Evolutionary conservation across 192 early-diverging fungal species (phyloP), one percentile per base, ranked within the genome.

Genomic region (Coemansia sp.): DNA sequence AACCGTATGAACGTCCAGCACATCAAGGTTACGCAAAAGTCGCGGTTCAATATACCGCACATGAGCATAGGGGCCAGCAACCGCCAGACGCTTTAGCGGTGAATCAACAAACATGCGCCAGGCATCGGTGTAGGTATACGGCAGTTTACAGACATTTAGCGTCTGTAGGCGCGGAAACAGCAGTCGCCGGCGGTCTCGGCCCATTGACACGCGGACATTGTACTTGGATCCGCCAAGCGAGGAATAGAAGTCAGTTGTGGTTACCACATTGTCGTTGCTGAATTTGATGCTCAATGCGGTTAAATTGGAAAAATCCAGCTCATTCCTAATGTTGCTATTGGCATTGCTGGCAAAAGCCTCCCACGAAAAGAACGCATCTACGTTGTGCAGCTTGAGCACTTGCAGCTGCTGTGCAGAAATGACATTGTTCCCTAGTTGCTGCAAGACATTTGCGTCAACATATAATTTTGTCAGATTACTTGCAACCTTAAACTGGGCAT

Each of bases 61-160:
- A 14, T 73, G 70, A 1, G 59, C 64, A 20, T 59, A 62, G 15
- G 58, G 65, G 26, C 70, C 70, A 2, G 70, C 65, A 1, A 73
- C 42, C 1, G 65, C 51, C 11, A 73, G 46, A 0, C 42, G 55
- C 7, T 37, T 42, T 0, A 73, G n/a, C 1, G 70, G 70, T 28
- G 70, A 45, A 8, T 47, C 60, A n/a, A 55, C 43, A 23, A 73
- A 73, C 70, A 73, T 73, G 4, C 54, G 19, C 70, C 70, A 73
- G 5, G 70, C 70, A 6, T 30, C 55, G 5, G 59, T 21, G 57
- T 67, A 73, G 2, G 70, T 63, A 26, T 59, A 73, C 8, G 70
- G 70, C 5, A 73, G 55, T 13, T 39, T 49, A 30, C 60, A 60
- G 0, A 73, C 30, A 1, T 45, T 42, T 13, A 73, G 52, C 6